Percentiles rank a stretch among this genome's conserved stretches.
Evolutionary conservation across 306 rosid genomes (phyloP).

Genomic region (Mucuna pruriens): DNA sequence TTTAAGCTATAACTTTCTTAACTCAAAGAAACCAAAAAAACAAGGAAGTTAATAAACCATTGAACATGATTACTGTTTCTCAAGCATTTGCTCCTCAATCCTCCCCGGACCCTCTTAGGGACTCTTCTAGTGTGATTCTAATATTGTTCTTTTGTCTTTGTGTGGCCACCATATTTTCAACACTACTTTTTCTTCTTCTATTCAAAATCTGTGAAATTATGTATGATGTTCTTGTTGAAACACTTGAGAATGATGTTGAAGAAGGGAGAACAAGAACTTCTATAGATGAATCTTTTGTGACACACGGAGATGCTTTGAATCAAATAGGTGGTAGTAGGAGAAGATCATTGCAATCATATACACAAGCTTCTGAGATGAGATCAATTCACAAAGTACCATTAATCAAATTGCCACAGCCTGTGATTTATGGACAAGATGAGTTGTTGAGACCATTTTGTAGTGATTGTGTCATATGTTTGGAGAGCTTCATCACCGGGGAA

Average conservation of each 20-base stretch:
- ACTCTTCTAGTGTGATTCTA: slow-evolving; percentile 9
- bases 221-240: slow-evolving; percentile 16
- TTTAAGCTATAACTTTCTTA: neutral
- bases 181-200: slow-evolving; percentile 16
- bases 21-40: neutral
- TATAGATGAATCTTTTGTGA: neutral
- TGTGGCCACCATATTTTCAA: slow-evolving; percentile 6
- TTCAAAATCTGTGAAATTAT: neutral
- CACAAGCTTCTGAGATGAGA: neutral
- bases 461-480: slow-evolving; percentile 35
- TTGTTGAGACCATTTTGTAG: slow-evolving; percentile 18
- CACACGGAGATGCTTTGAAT: neutral
- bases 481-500: slow-evolving; percentile 16
- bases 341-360: neutral
- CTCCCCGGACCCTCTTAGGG: neutral
- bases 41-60: neutral
- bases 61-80: slow-evolving; percentile 14
- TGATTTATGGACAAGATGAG: slow-evolving; percentile 26
- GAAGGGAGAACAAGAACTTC: slow-evolving; percentile 8
- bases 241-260: slow-evolving; percentile 30
- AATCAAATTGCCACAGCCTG: slow-evolving; percentile 26
- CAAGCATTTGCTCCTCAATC: slow-evolving; percentile 18
- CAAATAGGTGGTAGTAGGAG: neutral
- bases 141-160: neutral
- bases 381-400: neutral